Evolutionary conservation across 2,329 filamentous ascomycete genomes (phyloP), one percentile per base, ranked within the genome.

Genomic region (Arthrobotrys sphaeroides): DNA sequence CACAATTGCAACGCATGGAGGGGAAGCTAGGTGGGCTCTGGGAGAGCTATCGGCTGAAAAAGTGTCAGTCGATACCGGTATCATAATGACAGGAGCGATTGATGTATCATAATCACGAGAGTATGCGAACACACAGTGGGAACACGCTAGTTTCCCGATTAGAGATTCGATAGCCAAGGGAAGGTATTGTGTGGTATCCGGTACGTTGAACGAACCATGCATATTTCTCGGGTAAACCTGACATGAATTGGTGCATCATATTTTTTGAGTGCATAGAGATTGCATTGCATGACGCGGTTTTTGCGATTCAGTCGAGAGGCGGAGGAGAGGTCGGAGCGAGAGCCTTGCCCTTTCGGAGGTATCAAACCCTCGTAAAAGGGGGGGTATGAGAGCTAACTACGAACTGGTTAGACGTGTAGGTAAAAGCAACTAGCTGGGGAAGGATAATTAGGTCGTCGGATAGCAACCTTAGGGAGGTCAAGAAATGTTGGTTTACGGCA

Each of bases 221-320:
- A 61, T 69, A 38, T 28, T n/a, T 59, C 31, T 53, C 53, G 49
- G 43, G 36, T 31, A 42, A 55, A 61, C 51, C 24, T 55, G 51
- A 55, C 45, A 16, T 55, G 66, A 62, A 59, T 61, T 55, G 43
- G 55, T 65, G 59, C 22, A 26, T 65, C 59, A 57, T 55, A 38
- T 38, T 38, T 69, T 42, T 72, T 72, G 67, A 64, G 59, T 72
- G 67, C 67, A 72, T 72, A 55, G 38, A 31, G 38, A 72, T 65
- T 72, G 67, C 67, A 72, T 72, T 72, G 67, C 57, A 72, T 72
- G 10, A 57, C 12, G 28, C 31, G 49, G 47, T 57, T 47, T 61
- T 26, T 47, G 26, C 57, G 42, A 62, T 62, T n/a, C 49, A 55
- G 18, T 60, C 36, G 66, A 33, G 60, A 26, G 31, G 53, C 51